Percentiles rank a stretch among this genome's conserved stretches.
phyloP scores from a whole-genome alignment of 192 early-diverging fungal species.

The Entomortierella lignicola region DNA sequence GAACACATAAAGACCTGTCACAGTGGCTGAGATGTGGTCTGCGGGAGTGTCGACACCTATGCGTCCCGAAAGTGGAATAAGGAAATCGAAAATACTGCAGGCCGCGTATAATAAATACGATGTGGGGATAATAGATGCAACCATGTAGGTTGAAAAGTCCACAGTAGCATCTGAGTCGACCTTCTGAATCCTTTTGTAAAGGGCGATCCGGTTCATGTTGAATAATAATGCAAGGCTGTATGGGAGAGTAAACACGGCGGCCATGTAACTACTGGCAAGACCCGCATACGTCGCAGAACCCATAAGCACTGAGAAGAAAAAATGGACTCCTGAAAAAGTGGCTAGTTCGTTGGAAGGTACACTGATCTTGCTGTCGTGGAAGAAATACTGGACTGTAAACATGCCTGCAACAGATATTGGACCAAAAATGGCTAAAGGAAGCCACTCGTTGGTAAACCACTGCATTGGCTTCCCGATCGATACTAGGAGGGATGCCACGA shows the following conservation, averaged over 20 bases:
- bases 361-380: conserved; percentile 13
- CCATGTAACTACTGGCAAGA: conserved; percentile 56
- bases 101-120: conserved; percentile 48
- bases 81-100: conserved; percentile 60
- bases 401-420: conserved; percentile 58
- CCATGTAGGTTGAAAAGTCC: conserved; percentile 39
- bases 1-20: conserved; percentile 61
- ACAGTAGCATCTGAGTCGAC: background rate
- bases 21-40: conserved; percentile 66
- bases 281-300: conserved; percentile 41
- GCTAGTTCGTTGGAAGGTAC: background rate
- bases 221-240: conserved; percentile 23
- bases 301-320: conserved; percentile 21
- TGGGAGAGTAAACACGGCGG: conserved; percentile 42
- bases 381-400: conserved; percentile 52
- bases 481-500: conserved; percentile 8
- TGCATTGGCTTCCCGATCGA: conserved; percentile 56
- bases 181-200: background rate
- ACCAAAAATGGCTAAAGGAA: conserved; percentile 59
- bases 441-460: conserved; percentile 71
- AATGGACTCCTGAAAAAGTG: conserved; percentile 11
- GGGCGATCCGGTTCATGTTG: conserved; percentile 23
- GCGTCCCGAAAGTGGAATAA: conserved; percentile 74
- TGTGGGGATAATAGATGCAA: conserved; percentile 24
- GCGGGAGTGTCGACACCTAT: conserved; percentile 69